Evolutionary conservation across 2,329 filamentous ascomycete species (phyloP), one percentile per base, ranked within the genome.

Genomic region (Fusarium nematophilum): DNA sequence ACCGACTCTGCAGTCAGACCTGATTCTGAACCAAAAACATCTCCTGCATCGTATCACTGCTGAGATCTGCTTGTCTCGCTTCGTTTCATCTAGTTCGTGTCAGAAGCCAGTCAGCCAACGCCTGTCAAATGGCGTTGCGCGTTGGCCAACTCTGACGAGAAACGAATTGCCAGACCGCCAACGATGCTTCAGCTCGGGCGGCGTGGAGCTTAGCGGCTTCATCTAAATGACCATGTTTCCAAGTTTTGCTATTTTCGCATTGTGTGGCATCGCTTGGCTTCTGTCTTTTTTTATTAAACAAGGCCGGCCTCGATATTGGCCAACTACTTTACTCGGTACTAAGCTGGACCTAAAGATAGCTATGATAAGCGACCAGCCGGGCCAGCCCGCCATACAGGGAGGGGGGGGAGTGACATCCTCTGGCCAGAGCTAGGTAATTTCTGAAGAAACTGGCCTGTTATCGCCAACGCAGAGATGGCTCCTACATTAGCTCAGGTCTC

Each of bases 311-410:
- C 23, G 7, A 21, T 33, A 39, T 29, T 23, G 43, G 39, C 39
- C 43, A 14, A 14, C 17, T 45, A 34, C 21, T 21, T 21, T 21
- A 21, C 6, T 21, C 21, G 21, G 21, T 21, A 21, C 21, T 21
- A 6, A 21, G 21, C 21, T 21, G 21, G 21, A 21, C 38, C 60
- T 53, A 64, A 64, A 64, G 56, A 63, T 63, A 61, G 60, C 25
- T 42, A 31, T 34, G 4, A 6, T 21, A 21, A 21, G 21, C 26
- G 9, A 21, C 37, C 27, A 54, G 31, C 46, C 47, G 48, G 11
- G 21, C 39, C 26, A 17, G 17, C 37, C 21, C 21, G 11, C 14
- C 25, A 45, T 31, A 25, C 21, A 18, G n/a, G 11, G 15, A 6
- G 21, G 21, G 4, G 4, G 21, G 21, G 21, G 21, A 21, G 21